Evolutionary conservation across 2,329 filamentous ascomycete species (phyloP).

Genomic region (Basipetospora chlamydospora): DNA sequence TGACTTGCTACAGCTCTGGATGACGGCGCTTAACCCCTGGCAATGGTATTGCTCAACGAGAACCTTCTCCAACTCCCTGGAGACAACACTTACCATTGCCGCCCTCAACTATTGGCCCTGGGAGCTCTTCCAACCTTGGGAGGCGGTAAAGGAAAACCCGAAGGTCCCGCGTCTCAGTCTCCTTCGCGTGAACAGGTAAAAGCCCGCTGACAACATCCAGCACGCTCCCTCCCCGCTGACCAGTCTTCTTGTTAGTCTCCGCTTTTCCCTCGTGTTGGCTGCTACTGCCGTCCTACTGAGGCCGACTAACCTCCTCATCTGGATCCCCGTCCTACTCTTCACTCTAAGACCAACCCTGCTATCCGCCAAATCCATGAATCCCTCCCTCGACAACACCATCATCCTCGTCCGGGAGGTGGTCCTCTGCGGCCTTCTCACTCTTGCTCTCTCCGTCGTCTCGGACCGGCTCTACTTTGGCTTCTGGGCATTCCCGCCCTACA

Average conservation of each 20-base stretch:
- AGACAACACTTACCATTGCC: constrained; percentile 71
- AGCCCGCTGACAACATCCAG: no score
- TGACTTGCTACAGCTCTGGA: constrained; percentile 38
- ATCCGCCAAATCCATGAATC: constrained; percentile 10
- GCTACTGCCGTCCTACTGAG: constrained; percentile 73
- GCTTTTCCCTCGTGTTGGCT: constrained; percentile 57
- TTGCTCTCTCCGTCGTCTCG: constrained; percentile 48
- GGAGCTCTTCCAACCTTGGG: constrained; percentile 39
- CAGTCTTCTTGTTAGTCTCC: constrained; percentile 18
- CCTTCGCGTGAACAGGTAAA: neutral
- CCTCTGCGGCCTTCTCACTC: constrained; percentile 46
- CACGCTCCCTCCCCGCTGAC: neutral
- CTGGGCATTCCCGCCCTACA: constrained; percentile 80
- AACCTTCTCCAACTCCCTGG: constrained; percentile 86
- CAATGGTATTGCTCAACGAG: constrained; percentile 92
- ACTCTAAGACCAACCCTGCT: constrained; percentile 28
- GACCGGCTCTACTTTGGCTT: constrained; percentile 70
- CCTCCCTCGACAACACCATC: constrained; percentile 27
- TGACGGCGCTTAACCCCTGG: constrained; percentile 71
- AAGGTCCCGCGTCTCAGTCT: constrained; percentile 11
- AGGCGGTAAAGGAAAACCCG: constrained; percentile 23
- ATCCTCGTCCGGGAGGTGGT: constrained; percentile 48
- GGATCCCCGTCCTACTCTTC: constrained; percentile 46
- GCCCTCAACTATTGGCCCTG: constrained; percentile 82
- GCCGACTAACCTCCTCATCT: constrained; percentile 80